Conservation (phyloP, 139 green algal genomes). For the Edaphochlamys debaryana region DNA sequence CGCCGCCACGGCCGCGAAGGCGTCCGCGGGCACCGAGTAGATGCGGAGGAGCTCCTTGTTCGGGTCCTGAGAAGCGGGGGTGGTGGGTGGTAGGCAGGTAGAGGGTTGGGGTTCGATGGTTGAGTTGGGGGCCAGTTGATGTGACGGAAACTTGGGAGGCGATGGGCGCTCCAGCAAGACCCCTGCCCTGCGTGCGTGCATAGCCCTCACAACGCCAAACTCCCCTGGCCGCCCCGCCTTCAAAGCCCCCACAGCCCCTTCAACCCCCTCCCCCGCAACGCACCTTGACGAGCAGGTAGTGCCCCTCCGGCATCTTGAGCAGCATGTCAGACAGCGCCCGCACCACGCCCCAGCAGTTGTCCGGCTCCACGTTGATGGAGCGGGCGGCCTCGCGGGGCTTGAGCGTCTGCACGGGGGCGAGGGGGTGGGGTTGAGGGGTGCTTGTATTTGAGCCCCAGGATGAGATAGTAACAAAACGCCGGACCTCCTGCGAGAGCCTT, state of each 20-base stretch:
- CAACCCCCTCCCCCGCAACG: neutral
- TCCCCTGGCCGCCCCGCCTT: neutral
- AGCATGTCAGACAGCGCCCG: conserved; percentile 89
- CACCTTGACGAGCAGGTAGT: conserved; percentile 88
- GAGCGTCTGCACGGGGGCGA: neutral
- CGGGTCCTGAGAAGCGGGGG: conserved; percentile 90
- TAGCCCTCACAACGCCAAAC: no score
- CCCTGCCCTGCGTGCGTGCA: no score
- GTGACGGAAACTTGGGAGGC: no score
- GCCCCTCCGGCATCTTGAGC: conserved; percentile 80
- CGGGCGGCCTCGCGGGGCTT: conserved; percentile 91
- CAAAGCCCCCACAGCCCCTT: neutral
- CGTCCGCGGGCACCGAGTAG: conserved; percentile 78
- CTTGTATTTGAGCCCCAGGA: no score
- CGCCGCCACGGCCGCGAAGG: conserved; percentile 59
- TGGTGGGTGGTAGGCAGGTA: no score
- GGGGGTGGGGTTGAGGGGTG: neutral
- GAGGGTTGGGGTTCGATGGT: no score
- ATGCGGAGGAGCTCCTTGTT: conserved; percentile 94
- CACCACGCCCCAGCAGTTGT: conserved; percentile 98
- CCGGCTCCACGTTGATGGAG: conserved; percentile 96
- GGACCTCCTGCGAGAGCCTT: no score
- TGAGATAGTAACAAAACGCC: no score
- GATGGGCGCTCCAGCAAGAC: no score
- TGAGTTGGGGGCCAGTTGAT: no score